Base-by-base conservation (phyloP, 1,284 basidiomycete genomes). In the Kwoniella shivajii region DNA sequence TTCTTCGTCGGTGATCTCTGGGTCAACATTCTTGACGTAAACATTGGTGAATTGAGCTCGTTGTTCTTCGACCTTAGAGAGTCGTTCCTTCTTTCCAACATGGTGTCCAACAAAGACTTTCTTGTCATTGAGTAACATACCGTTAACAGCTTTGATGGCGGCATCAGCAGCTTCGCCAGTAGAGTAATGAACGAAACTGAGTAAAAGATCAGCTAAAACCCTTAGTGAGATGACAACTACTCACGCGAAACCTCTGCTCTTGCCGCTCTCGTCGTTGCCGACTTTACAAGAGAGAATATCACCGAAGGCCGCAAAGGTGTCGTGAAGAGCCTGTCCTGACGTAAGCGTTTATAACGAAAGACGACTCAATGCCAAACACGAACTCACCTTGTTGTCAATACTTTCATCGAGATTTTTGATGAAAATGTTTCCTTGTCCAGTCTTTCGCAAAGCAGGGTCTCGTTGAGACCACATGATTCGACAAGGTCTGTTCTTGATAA, bases 401-500 rank as follows among this genome's bases (percentile, higher is more conserved):
- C 85, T 84, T 80, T 96, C 92, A 78, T 99, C 96, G 68, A 99
- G 83, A 82, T 99, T 99, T 84, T 99, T 99, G 84, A 99, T 99
- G 83, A 99, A 99, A 77, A 99, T 95, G 81, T 99, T 99, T 80
- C 96, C 96, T 82, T 97, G 93, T 66, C 94, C 94, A 66, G 94
- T 98, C 86, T 99, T 98, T 81, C 96, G 92, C 74, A 99, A 86
- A 70, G 92, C 91, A 62, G 96, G 96, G 83, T 99, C 96, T 78
- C 96, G 92, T 86, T 99, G 95, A 74, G 94, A 98, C 94, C 96
- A 98, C 96, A 99, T 99, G 84, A 99, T 99, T 74, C 96, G 93
- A 84, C 96, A 99, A 65, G 96, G 89, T 73, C 92, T 90, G 80
- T 88, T 88, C 84, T 98, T 98, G 83, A 99, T 99, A 74, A 95